phyloP scores from a whole-genome alignment of 768 basidiomycete species.

The Botryobasidium botryosum region DNA sequence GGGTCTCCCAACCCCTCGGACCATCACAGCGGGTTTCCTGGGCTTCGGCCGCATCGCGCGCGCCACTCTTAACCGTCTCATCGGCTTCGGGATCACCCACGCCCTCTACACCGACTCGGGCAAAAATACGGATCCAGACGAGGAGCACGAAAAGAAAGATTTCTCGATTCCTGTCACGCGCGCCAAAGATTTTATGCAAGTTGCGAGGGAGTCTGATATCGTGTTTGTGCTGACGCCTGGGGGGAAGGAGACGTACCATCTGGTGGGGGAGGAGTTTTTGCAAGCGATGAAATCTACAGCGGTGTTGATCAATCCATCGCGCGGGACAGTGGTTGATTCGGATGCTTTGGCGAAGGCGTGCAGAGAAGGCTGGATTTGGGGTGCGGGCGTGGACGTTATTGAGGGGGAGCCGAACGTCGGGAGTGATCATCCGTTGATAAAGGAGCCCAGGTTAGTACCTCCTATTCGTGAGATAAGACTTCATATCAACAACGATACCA shows the following conservation, averaged over 20 bases:
- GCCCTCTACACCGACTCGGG: constrained; percentile 42
- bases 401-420: constrained; percentile 74
- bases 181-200: constrained; percentile 42
- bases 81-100: constrained; percentile 65
- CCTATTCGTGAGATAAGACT: background rate
- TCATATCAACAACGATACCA: background rate
- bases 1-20: constrained; percentile 24
- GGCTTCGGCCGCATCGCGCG: constrained; percentile 94
- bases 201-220: constrained; percentile 69
- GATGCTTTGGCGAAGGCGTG: constrained; percentile 74
- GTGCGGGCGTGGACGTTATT: constrained; percentile 85
- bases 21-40: constrained; percentile 69
- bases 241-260: constrained; percentile 35
- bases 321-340: constrained; percentile 82
- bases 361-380: constrained; percentile 65
- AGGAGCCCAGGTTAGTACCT: constrained; percentile 43
- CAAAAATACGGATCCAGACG: constrained; percentile 9
- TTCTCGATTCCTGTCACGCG: constrained; percentile 25
- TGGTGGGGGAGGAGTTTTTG: constrained; percentile 58
- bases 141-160: constrained; percentile 10
- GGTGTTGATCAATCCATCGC: constrained; percentile 68
- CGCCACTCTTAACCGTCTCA: constrained; percentile 57
- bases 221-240: constrained; percentile 49
- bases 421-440: constrained; percentile 62
- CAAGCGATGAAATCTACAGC: constrained; percentile 69